Conservation (phyloP, 257 asterid genomes). For the Solanum corneliomulleri region DNA sequence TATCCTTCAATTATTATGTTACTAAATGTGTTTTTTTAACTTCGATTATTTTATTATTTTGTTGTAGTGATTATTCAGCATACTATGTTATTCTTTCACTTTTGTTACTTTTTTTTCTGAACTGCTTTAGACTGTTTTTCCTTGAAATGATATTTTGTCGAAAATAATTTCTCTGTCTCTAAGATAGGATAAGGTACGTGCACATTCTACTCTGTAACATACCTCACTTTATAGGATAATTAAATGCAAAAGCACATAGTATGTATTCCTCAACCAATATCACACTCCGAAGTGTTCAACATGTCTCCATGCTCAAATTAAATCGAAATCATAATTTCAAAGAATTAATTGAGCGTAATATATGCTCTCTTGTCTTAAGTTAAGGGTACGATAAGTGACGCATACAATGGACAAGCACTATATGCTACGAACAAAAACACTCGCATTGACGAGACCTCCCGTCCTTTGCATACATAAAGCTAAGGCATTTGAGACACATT, state of each 20-base stretch:
- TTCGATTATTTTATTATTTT: no score
- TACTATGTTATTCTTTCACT: not conserved
- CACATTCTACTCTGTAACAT: not conserved
- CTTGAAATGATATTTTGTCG: not conserved
- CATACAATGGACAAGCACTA: not conserved
- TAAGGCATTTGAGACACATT: not conserved
- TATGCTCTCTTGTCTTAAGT: not conserved
- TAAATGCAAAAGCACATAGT: no score
- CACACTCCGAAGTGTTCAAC: not conserved
- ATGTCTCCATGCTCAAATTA: not conserved
- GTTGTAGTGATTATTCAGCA: not conserved
- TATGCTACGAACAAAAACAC: not conserved
- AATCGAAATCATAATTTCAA: not conserved
- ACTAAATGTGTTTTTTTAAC: not conserved
- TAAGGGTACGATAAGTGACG: not conserved
- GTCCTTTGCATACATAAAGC: conserved; percentile 5
- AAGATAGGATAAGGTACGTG: not conserved
- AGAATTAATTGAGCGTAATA: not conserved
- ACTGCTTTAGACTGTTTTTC: not conserved
- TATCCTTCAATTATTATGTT: not conserved
- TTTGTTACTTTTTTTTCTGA: not conserved
- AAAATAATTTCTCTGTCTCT: not conserved
- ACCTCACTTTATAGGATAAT: no score
- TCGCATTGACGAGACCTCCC: conserved; percentile 2
- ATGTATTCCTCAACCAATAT: not conserved